Evolutionary conservation across 345 rosid species (phyloP).

Genomic region (Moricandia moricandioides): DNA sequence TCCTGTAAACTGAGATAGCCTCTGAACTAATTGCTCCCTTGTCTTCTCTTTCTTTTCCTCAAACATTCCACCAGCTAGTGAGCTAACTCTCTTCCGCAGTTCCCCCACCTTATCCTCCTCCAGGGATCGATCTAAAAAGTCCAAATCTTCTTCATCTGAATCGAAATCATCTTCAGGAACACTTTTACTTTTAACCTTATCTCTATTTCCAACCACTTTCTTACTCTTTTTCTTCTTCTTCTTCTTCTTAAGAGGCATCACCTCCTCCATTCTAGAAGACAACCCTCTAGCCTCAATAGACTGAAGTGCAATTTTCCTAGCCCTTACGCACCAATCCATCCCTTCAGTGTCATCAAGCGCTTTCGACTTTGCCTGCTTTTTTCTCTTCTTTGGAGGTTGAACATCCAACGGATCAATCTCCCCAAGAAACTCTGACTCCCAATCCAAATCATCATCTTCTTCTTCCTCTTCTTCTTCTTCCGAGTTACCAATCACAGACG

Average conservation of each 20-base stretch:
- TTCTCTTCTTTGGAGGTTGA: conserved; percentile 62
- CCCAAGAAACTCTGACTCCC: conserved; percentile 77
- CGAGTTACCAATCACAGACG: conserved; percentile 27
- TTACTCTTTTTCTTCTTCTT: conserved; percentile 50
- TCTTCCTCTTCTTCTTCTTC: conserved; percentile 30
- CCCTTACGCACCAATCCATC: conserved; percentile 94
- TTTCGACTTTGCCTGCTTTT: conserved; percentile 46
- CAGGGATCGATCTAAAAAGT: conserved; percentile 29
- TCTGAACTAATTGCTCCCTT: conserved; percentile 64
- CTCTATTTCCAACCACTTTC: too few relatives aligned
- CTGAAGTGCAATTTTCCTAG: conserved; percentile 69
- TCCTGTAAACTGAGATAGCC: conserved; percentile 69
- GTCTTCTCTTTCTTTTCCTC: conserved; percentile 59
- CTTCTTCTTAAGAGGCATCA: conserved; percentile 56
- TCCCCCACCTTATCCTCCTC: conserved; percentile 38
- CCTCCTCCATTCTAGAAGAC: conserved; percentile 47
- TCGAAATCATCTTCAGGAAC: conserved; percentile 43
- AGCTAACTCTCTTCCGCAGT: conserved; percentile 51
- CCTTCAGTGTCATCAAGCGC: conserved; percentile 54
- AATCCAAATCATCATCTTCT: conserved; percentile 35
- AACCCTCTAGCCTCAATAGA: conserved; percentile 78
- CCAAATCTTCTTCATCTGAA: conserved; percentile 40
- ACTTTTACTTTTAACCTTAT: conserved; percentile 37
- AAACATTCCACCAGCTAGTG: conserved; percentile 69
- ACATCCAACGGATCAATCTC: conserved; percentile 63